phyloP scores from a whole-genome alignment of 768 basidiomycete species.

The Lactarius tabidus region DNA sequence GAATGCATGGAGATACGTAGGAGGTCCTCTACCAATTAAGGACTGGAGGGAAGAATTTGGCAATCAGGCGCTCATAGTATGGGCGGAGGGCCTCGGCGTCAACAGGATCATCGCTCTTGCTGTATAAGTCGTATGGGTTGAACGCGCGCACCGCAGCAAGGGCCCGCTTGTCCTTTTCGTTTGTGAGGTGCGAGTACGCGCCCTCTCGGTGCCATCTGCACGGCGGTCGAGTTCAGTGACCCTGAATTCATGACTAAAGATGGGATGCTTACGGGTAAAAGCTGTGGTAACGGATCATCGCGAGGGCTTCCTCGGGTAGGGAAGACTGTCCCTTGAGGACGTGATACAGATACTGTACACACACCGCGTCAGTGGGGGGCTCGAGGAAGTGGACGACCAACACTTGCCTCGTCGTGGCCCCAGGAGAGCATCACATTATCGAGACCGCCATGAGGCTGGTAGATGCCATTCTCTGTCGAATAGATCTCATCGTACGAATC shows the following conservation, averaged over 20 bases:
- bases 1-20: slow-evolving; percentile 7
- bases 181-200: slow-evolving; percentile 77
- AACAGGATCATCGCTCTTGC: slow-evolving; percentile 74
- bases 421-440: slow-evolving; percentile 86
- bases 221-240: neutral
- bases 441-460: slow-evolving; percentile 73
- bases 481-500: slow-evolving; percentile 62
- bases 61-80: slow-evolving; percentile 80
- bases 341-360: slow-evolving; percentile 69
- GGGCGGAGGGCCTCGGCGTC: slow-evolving; percentile 61
- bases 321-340: slow-evolving; percentile 79
- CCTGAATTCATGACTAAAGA: neutral
- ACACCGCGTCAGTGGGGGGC: neutral
- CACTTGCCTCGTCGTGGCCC: slow-evolving; percentile 83
- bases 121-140: slow-evolving; percentile 94
- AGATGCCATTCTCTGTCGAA: slow-evolving; percentile 70
- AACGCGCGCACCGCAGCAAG: slow-evolving; percentile 78
- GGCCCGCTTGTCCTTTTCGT: slow-evolving; percentile 59
- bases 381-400: slow-evolving; percentile 16
- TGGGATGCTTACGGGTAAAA: slow-evolving; percentile 69
- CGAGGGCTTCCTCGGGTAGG: slow-evolving; percentile 75
- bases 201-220: slow-evolving; percentile 83
- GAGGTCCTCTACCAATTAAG: slow-evolving; percentile 64
- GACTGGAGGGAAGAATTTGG: slow-evolving; percentile 78
- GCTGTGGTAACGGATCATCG: slow-evolving; percentile 93